phyloP scores from a whole-genome alignment of 2,329 filamentous ascomycete genomes.

The Pestalotiopsis sp. region DNA sequence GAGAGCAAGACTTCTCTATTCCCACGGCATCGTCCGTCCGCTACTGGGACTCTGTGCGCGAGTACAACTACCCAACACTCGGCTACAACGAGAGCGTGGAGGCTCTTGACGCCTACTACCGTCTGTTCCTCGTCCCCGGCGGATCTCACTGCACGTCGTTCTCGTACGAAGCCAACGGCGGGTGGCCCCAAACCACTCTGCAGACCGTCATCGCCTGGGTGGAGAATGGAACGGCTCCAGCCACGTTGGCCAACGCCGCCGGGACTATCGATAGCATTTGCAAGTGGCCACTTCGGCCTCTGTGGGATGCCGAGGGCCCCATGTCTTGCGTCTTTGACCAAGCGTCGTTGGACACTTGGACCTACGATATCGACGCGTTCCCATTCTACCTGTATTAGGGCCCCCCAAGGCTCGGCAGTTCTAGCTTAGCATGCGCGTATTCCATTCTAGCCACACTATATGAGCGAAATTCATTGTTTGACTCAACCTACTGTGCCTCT shows the following conservation, averaged over 20 bases:
- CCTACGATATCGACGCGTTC: conserved; percentile 22
- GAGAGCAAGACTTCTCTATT: conserved; percentile 50
- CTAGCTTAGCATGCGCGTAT: no score
- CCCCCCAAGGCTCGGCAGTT: no score
- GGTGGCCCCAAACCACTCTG: conserved; percentile 46
- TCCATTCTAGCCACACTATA: no score
- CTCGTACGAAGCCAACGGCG: conserved; percentile 39
- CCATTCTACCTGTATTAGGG: conserved; percentile 19
- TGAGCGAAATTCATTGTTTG: no score
- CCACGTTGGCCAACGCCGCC: conserved; percentile 43
- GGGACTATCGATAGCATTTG: conserved; percentile 39
- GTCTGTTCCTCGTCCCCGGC: conserved; percentile 44
- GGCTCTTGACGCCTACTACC: conserved; percentile 50
- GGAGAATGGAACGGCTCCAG: conserved; percentile 48
- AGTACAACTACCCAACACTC: conserved; percentile 47
- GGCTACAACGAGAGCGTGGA: conserved; percentile 39
- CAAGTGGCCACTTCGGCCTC: conserved; percentile 43
- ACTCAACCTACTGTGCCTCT: no score
- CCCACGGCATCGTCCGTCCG: conserved; percentile 49
- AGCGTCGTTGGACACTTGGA: conserved; percentile 20
- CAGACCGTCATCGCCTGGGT: conserved; percentile 53
- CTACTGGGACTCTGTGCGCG: conserved; percentile 47
- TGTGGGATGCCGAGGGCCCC: conserved; percentile 38
- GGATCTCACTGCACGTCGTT: conserved; percentile 52
- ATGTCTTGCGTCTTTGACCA: conserved; percentile 24